Conservation (phyloP, 495 filamentous ascomycete genomes). For the Neurospora intermedia region DNA sequence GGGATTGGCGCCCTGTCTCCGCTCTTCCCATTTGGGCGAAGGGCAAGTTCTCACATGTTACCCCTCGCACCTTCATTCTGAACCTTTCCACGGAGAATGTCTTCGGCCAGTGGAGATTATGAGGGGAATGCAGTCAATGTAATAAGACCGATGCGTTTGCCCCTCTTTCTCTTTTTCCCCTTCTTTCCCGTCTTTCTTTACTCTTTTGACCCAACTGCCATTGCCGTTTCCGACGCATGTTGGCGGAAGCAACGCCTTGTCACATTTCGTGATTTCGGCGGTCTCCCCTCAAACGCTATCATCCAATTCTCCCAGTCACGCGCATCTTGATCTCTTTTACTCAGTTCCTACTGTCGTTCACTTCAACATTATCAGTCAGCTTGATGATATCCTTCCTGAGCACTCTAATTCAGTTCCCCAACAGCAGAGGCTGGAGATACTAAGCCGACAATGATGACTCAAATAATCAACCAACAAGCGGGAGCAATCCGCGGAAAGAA, state of each 20-base stretch:
- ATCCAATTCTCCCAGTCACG: neutral
- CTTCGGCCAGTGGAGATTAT: too few species aligned
- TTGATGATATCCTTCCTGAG: neutral
- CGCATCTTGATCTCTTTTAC: neutral
- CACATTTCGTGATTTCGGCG: neutral
- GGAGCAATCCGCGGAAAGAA: neutral
- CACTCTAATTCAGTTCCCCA: neutral
- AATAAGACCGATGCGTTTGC: too few species aligned
- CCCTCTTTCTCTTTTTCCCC: too few species aligned
- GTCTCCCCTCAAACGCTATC: neutral
- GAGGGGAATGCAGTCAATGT: too few species aligned
- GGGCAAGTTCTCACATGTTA: too few species aligned
- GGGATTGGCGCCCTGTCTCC: too few species aligned
- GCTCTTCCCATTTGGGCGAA: too few species aligned
- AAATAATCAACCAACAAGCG: neutral
- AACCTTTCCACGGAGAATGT: too few species aligned
- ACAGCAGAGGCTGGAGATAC: neutral
- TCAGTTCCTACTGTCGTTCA: neutral
- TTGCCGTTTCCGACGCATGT: neutral
- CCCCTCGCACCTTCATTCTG: too few species aligned
- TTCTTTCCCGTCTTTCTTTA: neutral
- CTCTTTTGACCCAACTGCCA: neutral
- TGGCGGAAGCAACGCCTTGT: neutral
- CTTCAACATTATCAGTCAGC: neutral
- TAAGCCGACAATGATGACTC: neutral